Conservation (phyloP, 352 stramenopile species). For the Globisporangium cederbergense region DNA sequence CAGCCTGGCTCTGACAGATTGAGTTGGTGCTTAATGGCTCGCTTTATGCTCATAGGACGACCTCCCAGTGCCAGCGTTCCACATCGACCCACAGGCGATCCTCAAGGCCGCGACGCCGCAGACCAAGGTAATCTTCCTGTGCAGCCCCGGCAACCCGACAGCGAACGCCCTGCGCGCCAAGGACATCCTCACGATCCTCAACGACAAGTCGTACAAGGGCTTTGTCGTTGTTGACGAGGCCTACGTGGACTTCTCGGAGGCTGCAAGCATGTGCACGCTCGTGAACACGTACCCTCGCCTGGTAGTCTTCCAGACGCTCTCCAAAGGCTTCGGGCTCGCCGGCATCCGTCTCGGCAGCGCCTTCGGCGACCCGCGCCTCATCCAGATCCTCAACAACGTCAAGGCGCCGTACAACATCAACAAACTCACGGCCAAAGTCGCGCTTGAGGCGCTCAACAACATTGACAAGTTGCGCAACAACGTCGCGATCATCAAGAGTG, state of each 20-base stretch:
- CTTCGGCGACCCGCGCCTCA: constrained; percentile 90
- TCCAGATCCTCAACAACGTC: constrained; percentile 98
- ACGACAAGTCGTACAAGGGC: constrained; percentile 80
- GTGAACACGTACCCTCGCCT: constrained; percentile 92
- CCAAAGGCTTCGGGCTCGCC: constrained; percentile 97
- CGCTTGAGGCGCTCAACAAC: constrained; percentile 61
- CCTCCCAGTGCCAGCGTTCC: constrained; percentile 63
- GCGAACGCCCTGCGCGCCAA: constrained; percentile 90
- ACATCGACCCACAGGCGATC: constrained; percentile 86
- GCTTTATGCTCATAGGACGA: constrained; percentile 21
- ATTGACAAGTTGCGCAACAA: constrained; percentile 54
- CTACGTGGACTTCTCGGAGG: constrained; percentile 96
- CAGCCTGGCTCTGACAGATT: neutral
- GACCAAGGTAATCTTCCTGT: constrained; percentile 98
- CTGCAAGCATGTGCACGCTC: constrained; percentile 76
- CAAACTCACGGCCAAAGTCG: constrained; percentile 91
- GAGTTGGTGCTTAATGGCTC: neutral
- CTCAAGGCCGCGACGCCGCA: constrained; percentile 78
- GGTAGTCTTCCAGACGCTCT: constrained; percentile 97
- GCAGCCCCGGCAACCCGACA: constrained; percentile 97
- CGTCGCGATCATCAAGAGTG: constrained; percentile 66
- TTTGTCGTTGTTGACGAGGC: constrained; percentile 99
- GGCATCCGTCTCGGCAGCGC: constrained; percentile 92
- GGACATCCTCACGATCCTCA: constrained; percentile 89
- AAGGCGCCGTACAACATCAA: constrained; percentile 99